Percentiles rank a stretch among this genome's conserved stretches.
These are phyloP conservation scores for Solioccasus polychromus DNA, from an alignment of 768 basidiomycete genomes.

Conservation along the genomic window DNA sequence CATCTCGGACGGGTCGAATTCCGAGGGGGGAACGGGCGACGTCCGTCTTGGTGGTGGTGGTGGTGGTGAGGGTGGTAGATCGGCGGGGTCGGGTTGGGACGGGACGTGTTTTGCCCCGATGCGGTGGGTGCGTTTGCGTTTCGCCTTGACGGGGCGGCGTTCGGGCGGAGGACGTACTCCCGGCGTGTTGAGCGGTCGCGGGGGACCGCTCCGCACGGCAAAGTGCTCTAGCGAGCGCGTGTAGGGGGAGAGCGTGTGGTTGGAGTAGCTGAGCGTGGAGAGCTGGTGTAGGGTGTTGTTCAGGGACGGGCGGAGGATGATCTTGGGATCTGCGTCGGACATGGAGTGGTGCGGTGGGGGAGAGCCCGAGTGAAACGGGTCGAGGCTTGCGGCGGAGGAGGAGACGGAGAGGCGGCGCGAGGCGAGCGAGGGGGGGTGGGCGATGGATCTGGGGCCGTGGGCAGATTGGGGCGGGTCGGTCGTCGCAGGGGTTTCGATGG, in stretches of 20 bases:
- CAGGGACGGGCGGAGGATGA: constrained; percentile 60
- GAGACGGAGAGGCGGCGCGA: constrained; percentile 36
- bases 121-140: constrained; percentile 69
- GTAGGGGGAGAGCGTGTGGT: constrained; percentile 93
- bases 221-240: constrained; percentile 89
- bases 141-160: constrained; percentile 64
- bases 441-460: constrained; percentile 15
- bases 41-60: too few relatives aligned
- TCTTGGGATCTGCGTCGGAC: constrained; percentile 48
- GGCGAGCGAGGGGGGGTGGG: constrained; percentile 16
- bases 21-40: constrained; percentile 44
- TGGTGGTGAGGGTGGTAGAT: constrained; percentile 19
- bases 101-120: constrained; percentile 39
- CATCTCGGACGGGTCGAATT: constrained; percentile 70
- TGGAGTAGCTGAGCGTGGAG: constrained; percentile 80
- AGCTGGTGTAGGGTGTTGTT: constrained; percentile 82
- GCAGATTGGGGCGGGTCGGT: constrained; percentile 25
- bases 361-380: constrained; percentile 35
- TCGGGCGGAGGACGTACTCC: constrained; percentile 38
- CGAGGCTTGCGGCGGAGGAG: constrained; percentile 20
- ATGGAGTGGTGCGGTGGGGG: constrained; percentile 32
- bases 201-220: constrained; percentile 86
- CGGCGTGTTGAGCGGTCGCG: constrained; percentile 39
- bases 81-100: constrained; percentile 1
- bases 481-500: constrained; percentile 46